Evolutionary conservation across 345 rosid genomes (phyloP).

Genomic region (Bruguiera sexangula): DNA sequence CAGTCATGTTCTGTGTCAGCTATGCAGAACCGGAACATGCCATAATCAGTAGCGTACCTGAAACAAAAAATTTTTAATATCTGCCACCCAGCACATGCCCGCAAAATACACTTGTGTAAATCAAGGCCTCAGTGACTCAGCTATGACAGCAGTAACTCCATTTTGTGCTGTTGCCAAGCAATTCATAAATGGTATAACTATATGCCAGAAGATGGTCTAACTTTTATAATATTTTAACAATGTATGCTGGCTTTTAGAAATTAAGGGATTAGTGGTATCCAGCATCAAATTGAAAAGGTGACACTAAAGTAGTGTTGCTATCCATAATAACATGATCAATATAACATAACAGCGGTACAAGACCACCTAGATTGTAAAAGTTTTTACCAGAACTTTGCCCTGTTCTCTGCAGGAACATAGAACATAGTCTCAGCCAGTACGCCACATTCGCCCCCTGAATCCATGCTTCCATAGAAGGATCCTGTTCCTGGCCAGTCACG

Average conservation of each 20-base stretch:
- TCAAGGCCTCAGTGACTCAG: not conserved
- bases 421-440: slow-evolving; percentile 71
- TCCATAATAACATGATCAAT: no score
- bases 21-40: slow-evolving; percentile 75
- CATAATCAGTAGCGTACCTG: slow-evolving; percentile 69
- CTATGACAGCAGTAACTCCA: not conserved
- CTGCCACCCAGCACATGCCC: not conserved
- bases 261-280: no score
- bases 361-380: not conserved
- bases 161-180: no score
- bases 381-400: slow-evolving; percentile 56
- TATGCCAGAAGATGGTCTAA: no score
- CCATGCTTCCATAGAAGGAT: slow-evolving; percentile 52
- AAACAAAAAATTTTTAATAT: not conserved
- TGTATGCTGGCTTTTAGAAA: no score
- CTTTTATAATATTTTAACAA: no score
- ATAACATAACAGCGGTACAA: no score
- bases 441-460: slow-evolving; percentile 82
- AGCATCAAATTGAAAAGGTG: no score
- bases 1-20: slow-evolving; percentile 76
- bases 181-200: no score
- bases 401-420: slow-evolving; percentile 58
- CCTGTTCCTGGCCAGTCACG: slow-evolving; percentile 71
- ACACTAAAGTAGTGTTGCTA: no score
- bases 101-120: not conserved